Evolutionary conservation across 331 rosid genomes (phyloP), one percentile per base, ranked within the genome.

Genomic region (Telfairia occidentalis): DNA sequence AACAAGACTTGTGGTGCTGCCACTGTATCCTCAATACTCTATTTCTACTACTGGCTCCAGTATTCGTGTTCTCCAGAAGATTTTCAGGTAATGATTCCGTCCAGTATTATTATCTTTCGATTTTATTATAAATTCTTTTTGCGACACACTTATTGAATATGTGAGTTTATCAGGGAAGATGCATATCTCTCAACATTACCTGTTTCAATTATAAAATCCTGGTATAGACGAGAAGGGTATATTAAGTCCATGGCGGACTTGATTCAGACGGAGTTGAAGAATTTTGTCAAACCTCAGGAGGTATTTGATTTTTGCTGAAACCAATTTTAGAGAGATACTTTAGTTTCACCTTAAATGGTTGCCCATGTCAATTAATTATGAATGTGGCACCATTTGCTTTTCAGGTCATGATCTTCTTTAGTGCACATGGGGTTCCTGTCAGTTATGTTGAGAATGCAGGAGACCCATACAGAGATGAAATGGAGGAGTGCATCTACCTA

Each of bases 41-140:
- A 95, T 95, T 81, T 95, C 99, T 59, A 95, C 97, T 15, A 95
- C 99, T 52, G 97, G 99, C 81, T 95, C 99, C 38, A 96, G 99
- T 79, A 76, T 96, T 76, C 89, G 97, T 40, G 94, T 92, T 60
- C 91, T 95, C 30, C 85, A 86, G 72, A 86, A 83, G 19, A 67
- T 82, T 50, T 92, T 92, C 90, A 87, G 97, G 99, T 95, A 75
- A 74, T 77, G 29, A 43, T 30, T 16, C 2, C 3, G 71, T 35
- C 32, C 13, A 21, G 16, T 19, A n/a, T 46, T 16, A 74, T 21
- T 69, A 52, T 30, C 30, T 45, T 32, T 11, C 74, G 26, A 57
- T 9, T 57, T 58, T 55, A 72, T 37, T 13, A 37, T 59, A 9
- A 55, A 59, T 63, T n/a, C n/a, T n/a, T n/a, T 65, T 55, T 81